These are phyloP conservation scores for Tetracladium setigerum DNA, from an alignment of 495 filamentous ascomycete genomes.

Conservation along the genomic window DNA sequence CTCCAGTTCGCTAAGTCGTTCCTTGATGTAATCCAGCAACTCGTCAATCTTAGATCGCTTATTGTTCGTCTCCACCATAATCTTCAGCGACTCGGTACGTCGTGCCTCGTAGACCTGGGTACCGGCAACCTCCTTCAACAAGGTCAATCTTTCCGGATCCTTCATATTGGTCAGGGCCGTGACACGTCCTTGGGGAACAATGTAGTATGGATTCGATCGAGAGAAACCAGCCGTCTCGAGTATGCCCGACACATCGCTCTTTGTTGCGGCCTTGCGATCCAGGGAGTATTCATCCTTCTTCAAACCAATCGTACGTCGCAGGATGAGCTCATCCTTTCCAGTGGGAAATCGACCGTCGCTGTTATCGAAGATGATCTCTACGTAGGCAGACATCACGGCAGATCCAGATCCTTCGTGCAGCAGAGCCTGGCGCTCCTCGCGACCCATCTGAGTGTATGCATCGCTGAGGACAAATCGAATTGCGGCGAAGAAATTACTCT, in stretches of 20 bases:
- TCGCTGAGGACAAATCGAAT: conserved; percentile 98
- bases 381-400: conserved; percentile 97
- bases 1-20: conserved; percentile 81
- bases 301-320: conserved; percentile 88
- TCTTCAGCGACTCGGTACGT: conserved; percentile 82
- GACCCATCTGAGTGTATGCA: conserved; percentile 91
- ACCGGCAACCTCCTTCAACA: conserved; percentile 95
- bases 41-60: conserved; percentile 94
- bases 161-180: conserved; percentile 98
- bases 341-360: conserved; percentile 93
- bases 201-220: conserved; percentile 97
- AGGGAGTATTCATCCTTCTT: conserved; percentile 99
- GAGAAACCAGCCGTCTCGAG: conserved; percentile 96
- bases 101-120: conserved; percentile 95
- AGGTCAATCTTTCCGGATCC: conserved; percentile 75
- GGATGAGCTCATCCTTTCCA: conserved; percentile 79
- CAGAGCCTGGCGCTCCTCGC: conserved; percentile 91
- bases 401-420: conserved; percentile 96
- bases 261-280: conserved; percentile 92
- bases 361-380: conserved; percentile 99
- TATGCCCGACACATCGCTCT: conserved; percentile 89
- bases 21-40: conserved; percentile 80
- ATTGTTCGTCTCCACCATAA: conserved; percentile 94
- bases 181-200: conserved; percentile 94
- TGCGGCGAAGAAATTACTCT: conserved; percentile 99